Percentiles rank a stretch among this genome's conserved stretches.
phyloP scores from a whole-genome alignment of 768 basidiomycete species.

The Postia placenta region DNA sequence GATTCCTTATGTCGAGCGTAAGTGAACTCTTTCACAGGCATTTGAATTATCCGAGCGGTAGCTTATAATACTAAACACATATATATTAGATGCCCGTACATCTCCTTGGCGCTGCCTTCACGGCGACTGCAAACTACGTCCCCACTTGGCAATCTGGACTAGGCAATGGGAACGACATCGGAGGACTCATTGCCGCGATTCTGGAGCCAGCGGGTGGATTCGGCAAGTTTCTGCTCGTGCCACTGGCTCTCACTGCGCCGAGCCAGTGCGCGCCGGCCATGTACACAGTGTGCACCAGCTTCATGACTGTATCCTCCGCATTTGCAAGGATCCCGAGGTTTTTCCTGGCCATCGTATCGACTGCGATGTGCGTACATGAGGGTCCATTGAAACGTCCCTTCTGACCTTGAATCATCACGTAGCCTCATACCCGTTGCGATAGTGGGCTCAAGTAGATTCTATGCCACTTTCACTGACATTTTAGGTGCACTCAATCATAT shows the following conservation, averaged over 20 bases:
- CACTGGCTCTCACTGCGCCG: constrained; percentile 42
- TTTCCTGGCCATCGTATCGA: constrained; percentile 40
- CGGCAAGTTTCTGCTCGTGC: constrained; percentile 39
- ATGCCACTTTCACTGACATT: constrained; percentile 37
- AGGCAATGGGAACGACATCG: constrained; percentile 32
- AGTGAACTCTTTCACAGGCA: too few relatives aligned
- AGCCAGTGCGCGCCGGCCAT: constrained; percentile 54
- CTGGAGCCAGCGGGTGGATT: constrained; percentile 33
- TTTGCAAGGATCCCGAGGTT: constrained; percentile 36
- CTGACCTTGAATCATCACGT: neutral
- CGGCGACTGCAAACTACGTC: constrained; percentile 32
- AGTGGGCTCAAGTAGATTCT: constrained; percentile 38
- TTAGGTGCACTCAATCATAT: constrained; percentile 30
- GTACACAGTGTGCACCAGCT: constrained; percentile 48
- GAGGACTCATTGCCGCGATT: constrained; percentile 39
- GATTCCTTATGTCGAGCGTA: constrained; percentile 37
- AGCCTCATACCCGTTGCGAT: constrained; percentile 43
- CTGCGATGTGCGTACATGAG: constrained; percentile 32
- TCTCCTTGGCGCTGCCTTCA: constrained; percentile 41
- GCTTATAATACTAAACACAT: neutral
- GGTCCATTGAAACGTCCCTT: neutral
- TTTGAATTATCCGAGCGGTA: too few relatives aligned
- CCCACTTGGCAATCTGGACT: constrained; percentile 36
- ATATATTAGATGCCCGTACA: constrained; percentile 31
- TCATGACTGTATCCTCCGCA: constrained; percentile 33